Base-by-base conservation (phyloP, 176 grass and related monocot species). In the Aegilops longissima region DNA sequence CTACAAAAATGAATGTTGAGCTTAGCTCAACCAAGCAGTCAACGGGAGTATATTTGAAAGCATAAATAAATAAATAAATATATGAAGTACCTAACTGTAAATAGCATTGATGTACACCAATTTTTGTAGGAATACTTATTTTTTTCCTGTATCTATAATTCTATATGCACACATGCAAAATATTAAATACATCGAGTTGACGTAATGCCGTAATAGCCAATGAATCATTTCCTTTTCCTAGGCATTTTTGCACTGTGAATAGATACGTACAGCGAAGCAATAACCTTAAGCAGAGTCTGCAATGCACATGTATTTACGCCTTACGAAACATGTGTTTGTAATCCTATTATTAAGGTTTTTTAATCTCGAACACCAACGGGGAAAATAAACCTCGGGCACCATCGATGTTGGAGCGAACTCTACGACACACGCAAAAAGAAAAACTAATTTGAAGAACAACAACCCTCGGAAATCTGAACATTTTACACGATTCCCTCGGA, bases 401-500 rank as follows among this genome's bases (percentile, higher is more conserved):
- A 81, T 33, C 17, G 6, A 68, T 82, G 33, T 66, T 66, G 61
- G 49, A 62, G 27, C 18, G 36, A 61, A 58, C 34, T 36, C 65
- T 2, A 17, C 25, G 3, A 51, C 51, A 54, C 51, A 13, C 44
- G 42, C 24, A 70, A 29, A 56, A 58, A 29, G 54, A 49, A 14
- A 49, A 51, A 14, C 45, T 49, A 5, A 49, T 14, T 14, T 49
- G 45, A 49, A 49, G 45, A 49, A 49, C 45, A 49, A 49, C 12
- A 49, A 49, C 12, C 45, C 45, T 49, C 45, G 45, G 45, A 27
- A 68, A 30, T 33, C 34, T 16, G 9, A 70, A 70, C 20, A 70
- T 20, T 85, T 27, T 62, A n/a, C 61, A 70, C 34, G 49, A 81
- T 89, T 62, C 36, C 24, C 30, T 11, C 27, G 2, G 49, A 83